Conservation (phyloP, 1,139 yeast species). For the Taiozyma sp. region DNA sequence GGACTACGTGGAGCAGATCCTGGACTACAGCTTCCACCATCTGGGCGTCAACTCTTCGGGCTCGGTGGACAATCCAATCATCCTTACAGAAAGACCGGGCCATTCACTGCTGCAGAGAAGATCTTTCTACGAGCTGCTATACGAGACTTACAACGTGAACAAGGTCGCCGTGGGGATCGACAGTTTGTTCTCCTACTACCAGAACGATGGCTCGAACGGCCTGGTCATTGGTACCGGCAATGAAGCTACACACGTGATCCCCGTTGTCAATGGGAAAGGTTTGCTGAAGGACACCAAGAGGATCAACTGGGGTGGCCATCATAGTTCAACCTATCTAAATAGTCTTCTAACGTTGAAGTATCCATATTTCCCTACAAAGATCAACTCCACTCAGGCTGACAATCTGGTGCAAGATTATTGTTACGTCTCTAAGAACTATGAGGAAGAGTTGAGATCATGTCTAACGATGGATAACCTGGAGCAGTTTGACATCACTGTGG, state of each 20-base stretch:
- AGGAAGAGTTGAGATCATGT: constrained; percentile 51
- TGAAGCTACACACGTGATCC: constrained; percentile 79
- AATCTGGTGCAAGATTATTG: constrained; percentile 71
- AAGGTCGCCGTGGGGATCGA: constrained; percentile 79
- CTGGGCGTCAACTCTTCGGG: constrained; percentile 61
- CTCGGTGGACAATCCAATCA: constrained; percentile 67
- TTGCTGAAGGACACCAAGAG: constrained; percentile 67
- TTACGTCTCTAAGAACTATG: constrained; percentile 69
- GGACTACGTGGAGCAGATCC: constrained; percentile 80
- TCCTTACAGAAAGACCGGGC: constrained; percentile 78
- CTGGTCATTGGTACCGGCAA: constrained; percentile 79
- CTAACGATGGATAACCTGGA: constrained; percentile 64
- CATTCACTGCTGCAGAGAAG: constrained; percentile 66
- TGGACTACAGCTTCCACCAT: constrained; percentile 83
- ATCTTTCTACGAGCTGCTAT: constrained; percentile 73
- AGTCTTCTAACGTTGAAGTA: constrained; percentile 73
- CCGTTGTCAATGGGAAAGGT: constrained; percentile 68
- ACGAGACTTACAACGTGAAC: constrained; percentile 77
- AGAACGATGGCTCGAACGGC: constrained; percentile 45
- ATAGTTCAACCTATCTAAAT: constrained; percentile 59
- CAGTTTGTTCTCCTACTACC: constrained; percentile 68
- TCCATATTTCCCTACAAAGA: constrained; percentile 82
- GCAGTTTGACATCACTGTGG: constrained; percentile 66
- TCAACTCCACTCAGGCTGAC: constrained; percentile 61
- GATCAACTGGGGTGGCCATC: constrained; percentile 90